Evolutionary conservation across 192 early-diverging fungal genomes (phyloP).

Genomic region (Backusella westeae): DNA sequence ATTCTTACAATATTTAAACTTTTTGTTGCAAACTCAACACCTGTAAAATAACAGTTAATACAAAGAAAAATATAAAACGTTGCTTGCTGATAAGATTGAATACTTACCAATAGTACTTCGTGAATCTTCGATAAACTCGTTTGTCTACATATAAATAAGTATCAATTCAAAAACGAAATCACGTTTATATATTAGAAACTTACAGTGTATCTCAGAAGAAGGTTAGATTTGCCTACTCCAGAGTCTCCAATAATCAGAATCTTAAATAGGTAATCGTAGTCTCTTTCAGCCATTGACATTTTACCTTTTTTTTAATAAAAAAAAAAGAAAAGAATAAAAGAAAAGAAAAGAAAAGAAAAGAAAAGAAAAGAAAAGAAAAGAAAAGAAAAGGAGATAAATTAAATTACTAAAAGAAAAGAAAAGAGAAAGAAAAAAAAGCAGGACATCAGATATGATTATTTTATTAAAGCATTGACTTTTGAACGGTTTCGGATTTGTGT

Average conservation of each 20-base stretch:
- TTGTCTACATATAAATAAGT: slow-evolving; percentile 22
- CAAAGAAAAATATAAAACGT: background rate
- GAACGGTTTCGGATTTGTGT: background rate
- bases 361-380: background rate
- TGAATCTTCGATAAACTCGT: slow-evolving; percentile 50
- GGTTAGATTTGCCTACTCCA: slow-evolving; percentile 54
- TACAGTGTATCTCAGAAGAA: slow-evolving; percentile 48
- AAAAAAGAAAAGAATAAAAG: background rate
- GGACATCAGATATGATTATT: background rate
- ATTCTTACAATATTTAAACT: slow-evolving; percentile 11
- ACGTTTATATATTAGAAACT: background rate
- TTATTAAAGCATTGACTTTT: background rate
- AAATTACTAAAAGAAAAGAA: background rate
- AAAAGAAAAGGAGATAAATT: background rate
- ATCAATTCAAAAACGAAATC: background rate
- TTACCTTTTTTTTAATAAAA: background rate
- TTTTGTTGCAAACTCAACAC: slow-evolving; percentile 12
- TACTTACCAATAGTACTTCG: slow-evolving; percentile 43
- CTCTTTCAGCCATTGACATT: slow-evolving; percentile 39
- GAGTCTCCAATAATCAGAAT: slow-evolving; percentile 68
- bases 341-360: background rate
- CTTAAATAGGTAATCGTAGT: slow-evolving; percentile 60
- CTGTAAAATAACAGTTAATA: background rate
- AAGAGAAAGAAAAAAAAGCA: background rate
- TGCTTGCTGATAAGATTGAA: background rate